phyloP scores from a whole-genome alignment of 2,329 filamentous ascomycete species.

The Trichoderma sp. region DNA sequence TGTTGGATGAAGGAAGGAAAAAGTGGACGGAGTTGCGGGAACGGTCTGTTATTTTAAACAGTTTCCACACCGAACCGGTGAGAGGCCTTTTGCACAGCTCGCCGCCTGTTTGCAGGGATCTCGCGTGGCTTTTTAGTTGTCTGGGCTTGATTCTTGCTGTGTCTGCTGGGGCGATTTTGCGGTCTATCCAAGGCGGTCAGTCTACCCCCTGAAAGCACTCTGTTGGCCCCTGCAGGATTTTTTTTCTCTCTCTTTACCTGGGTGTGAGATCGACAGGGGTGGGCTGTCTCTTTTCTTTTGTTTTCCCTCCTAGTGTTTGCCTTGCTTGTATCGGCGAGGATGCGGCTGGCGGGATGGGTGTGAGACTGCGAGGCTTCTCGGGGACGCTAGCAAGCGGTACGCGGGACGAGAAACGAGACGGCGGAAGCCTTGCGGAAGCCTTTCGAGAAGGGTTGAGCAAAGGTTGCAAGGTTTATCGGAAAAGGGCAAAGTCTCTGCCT shows the following conservation, averaged over 20 bases:
- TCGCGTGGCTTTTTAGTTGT: constrained; percentile 27
- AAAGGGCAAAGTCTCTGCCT: constrained; percentile 15
- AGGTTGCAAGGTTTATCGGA: constrained; percentile 19
- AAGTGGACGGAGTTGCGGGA: constrained; percentile 25
- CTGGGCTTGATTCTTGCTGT: constrained; percentile 26
- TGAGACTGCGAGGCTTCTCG: constrained; percentile 25
- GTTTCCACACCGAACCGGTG: constrained; percentile 27
- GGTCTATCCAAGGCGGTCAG: constrained; percentile 32
- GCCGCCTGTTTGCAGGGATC: constrained; percentile 20
- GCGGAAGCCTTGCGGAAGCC: constrained; percentile 4
- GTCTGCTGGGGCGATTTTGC: constrained; percentile 29
- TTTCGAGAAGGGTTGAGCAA: neutral
- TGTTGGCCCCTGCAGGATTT: constrained; percentile 28
- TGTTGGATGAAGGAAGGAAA: constrained; percentile 24
- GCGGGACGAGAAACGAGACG: constrained; percentile 17
- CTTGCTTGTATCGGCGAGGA: constrained; percentile 27
- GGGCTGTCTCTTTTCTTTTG: constrained; percentile 5
- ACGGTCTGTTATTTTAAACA: constrained; percentile 29
- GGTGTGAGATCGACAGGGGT: constrained; percentile 29
- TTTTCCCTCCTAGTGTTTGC: constrained; percentile 17
- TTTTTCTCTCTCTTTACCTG: constrained; percentile 17
- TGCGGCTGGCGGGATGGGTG: constrained; percentile 21
- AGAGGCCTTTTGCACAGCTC: constrained; percentile 22
- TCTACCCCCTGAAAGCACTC: constrained; percentile 29
- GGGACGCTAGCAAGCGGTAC: constrained; percentile 20